Conservation (phyloP, 306 rosid genomes). For the Casuarina equisetifolia region DNA sequence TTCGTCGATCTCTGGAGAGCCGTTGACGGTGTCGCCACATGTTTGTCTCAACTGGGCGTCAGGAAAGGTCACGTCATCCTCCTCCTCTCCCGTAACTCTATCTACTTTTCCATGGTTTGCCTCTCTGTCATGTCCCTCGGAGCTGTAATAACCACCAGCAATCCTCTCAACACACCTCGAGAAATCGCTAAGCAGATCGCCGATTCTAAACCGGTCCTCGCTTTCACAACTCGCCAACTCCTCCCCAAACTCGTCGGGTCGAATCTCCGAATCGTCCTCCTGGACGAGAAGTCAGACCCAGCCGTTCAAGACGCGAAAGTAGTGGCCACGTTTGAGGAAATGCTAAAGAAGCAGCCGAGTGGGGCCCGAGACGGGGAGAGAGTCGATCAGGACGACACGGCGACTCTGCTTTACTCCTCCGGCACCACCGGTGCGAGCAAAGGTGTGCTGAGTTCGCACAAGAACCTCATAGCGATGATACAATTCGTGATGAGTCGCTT, state of each 20-base stretch:
- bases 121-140: conserved; percentile 89
- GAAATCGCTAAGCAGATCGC: conserved; percentile 81
- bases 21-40: conserved; percentile 52
- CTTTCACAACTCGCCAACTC: conserved; percentile 64
- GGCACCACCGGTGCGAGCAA: conserved; percentile 93
- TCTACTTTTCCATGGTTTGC: conserved; percentile 73
- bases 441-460: conserved; percentile 83
- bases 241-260: conserved; percentile 56
- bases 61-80: conserved; percentile 76
- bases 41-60: conserved; percentile 63
- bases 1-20: conserved; percentile 65
- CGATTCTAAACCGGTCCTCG: conserved; percentile 67
- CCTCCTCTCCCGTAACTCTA: conserved; percentile 83
- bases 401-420: conserved; percentile 78
- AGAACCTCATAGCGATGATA: conserved; percentile 66
- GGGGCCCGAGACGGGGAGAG: conserved; percentile 36
- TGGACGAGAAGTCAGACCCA: conserved; percentile 30
- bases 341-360: conserved; percentile 48
- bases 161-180: conserved; percentile 75
- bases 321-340: conserved; percentile 32
- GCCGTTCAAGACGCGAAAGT: not conserved
- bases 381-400: conserved; percentile 72
- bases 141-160: conserved; percentile 83
- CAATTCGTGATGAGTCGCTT: conserved; percentile 49
- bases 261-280: conserved; percentile 55